Evolutionary conservation across 2,329 filamentous ascomycete genomes (phyloP), one percentile per base, ranked within the genome.

Genomic region (Hirsutella rhossiliensis): DNA sequence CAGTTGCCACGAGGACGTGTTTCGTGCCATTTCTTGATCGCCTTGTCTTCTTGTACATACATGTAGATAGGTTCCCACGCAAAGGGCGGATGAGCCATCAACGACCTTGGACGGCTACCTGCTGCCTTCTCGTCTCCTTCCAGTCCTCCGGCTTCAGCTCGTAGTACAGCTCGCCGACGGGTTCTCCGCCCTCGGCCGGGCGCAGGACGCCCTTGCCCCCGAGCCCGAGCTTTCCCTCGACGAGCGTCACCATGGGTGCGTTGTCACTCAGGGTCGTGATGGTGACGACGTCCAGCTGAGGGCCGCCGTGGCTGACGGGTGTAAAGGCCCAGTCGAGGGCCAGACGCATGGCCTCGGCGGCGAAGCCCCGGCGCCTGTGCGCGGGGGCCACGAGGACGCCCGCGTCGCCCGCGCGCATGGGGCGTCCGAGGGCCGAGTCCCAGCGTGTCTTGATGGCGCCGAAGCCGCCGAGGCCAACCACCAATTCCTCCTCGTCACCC

Each of bases 391-490:
- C 13, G 45, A 60, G 48, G 38, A 50, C 56, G 41, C 56, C 57
- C 5, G 51, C 55, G 27, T 59, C 56, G 5, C 56, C 57, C 3
- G 53, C 51, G 11, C 54, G 46, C 15, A 56, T 15, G 32, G 43
- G 41, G 4, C 9, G 17, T 8, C 48, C 54, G 29, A 13, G 29
- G 8, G 45, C 48, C 17, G 49, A 47, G 31, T 49, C 44, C 44
- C 41, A 47, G 41, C 52, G 29, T 13, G 29, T 48, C 40, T 60
- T 52, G 45, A 60, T 58, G 19, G 50, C 49, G 12, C 57, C 57
- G 40, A 50, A 60, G 19, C 57, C 57, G 15, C 53, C 54, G n/a
- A 60, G 47, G 2, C 57, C 57, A 41, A 59, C n/a, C n/a, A n/a
- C n/a, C n/a, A n/a, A n/a, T n/a, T n/a, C n/a, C n/a, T n/a, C n/a